Conservation (phyloP, 2,329 filamentous ascomycete species). For the Ophiostoma populinum region DNA sequence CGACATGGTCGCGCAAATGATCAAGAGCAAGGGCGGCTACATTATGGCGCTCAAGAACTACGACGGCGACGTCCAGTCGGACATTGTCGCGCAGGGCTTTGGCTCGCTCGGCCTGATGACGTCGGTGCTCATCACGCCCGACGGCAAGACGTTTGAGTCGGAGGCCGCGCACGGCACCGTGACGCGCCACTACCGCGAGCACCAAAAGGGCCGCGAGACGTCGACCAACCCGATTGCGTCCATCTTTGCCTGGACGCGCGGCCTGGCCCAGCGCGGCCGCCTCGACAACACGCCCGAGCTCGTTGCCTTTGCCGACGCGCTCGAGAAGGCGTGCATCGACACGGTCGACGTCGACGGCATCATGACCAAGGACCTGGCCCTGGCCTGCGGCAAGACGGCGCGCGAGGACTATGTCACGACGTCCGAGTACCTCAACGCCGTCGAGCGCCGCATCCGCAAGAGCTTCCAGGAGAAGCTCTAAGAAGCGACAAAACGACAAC, state of each 20-base stretch:
- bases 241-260: conserved; percentile 98
- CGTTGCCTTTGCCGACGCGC: conserved; percentile 72
- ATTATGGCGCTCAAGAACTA: conserved; percentile 99
- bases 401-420: conserved; percentile 82
- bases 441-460: conserved; percentile 75
- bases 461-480: conserved; percentile 65
- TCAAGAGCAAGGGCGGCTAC: conserved; percentile 94
- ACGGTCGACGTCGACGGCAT: conserved; percentile 85
- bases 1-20: conserved; percentile 99
- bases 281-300: conserved; percentile 88
- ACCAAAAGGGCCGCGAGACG: conserved; percentile 94
- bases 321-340: conserved; percentile 88
- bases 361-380: conserved; percentile 99
- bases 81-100: conserved; percentile 96
- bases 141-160: conserved; percentile 92
- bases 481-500: conserved; percentile 5
- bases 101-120: conserved; percentile 98
- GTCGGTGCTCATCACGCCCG: conserved; percentile 88
- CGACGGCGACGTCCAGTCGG: conserved; percentile 96
- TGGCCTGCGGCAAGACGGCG: conserved; percentile 77
- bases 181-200: conserved; percentile 94
- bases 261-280: conserved; percentile 80
- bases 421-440: conserved; percentile 76
- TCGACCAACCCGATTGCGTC: conserved; percentile 97
- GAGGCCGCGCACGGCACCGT: conserved; percentile 97